Percentiles rank a stretch among this genome's conserved stretches.
Evolutionary conservation across 495 filamentous ascomycete species (phyloP).

Genomic region (Penicillium manginii): DNA sequence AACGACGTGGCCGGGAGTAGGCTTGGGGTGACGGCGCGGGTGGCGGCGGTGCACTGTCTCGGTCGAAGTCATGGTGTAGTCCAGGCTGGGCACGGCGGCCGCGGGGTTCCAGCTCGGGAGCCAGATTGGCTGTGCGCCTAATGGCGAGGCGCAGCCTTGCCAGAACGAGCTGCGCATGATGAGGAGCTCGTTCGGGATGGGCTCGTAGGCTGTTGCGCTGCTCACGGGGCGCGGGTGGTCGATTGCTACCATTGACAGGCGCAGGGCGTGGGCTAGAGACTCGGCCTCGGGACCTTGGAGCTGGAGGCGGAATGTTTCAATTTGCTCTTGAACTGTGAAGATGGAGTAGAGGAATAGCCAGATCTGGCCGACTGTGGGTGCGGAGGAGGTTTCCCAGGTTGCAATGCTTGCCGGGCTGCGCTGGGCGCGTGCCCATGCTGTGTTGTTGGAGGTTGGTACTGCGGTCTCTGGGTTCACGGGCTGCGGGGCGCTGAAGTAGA

Average conservation of each 20-base stretch:
- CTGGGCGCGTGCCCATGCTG: conserved; percentile 40
- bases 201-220: conserved; percentile 12
- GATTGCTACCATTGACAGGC: conserved; percentile 21
- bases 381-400: conserved; percentile 25
- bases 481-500: conserved; percentile 9
- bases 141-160: conserved; percentile 63
- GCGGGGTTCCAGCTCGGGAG: conserved; percentile 23
- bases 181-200: conserved; percentile 18
- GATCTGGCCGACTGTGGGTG: conserved; percentile 54
- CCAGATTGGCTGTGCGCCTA: conserved; percentile 60
- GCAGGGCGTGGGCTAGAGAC: conserved; percentile 13
- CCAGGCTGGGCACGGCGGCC: conserved; percentile 22
- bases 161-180: conserved; percentile 51
- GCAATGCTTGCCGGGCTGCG: conserved; percentile 28
- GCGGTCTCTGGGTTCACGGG: conserved; percentile 8
- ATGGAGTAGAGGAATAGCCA: conserved; percentile 60
- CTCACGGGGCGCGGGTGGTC: conserved; percentile 18
- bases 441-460: conserved; percentile 33
- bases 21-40: conserved; percentile 60
- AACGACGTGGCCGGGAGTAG: conserved; percentile 56
- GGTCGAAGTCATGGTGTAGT: conserved; percentile 40
- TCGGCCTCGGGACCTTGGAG: conserved; percentile 12
- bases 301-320: conserved; percentile 20
- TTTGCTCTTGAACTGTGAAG: conserved; percentile 22
- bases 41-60: conserved; percentile 47